Percentiles rank a stretch among this genome's conserved stretches.
These are phyloP conservation scores for Citrus hindsii DNA, from an alignment of 345 rosid genomes.

Conservation along the genomic window DNA sequence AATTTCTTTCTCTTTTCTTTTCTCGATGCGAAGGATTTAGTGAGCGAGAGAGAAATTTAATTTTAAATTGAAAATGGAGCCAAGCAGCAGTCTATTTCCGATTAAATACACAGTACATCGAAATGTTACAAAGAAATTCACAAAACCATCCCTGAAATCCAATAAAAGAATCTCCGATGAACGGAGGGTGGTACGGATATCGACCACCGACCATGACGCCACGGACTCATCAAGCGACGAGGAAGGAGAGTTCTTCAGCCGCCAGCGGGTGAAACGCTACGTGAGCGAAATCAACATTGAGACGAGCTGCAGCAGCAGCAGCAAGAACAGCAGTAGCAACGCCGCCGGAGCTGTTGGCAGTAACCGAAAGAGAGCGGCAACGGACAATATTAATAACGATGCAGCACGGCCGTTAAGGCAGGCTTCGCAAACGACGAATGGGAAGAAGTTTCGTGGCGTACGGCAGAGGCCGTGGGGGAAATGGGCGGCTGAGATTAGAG, in stretches of 20 bases:
- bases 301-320: conserved; percentile 2
- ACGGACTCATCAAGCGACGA: conserved; percentile 95
- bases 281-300: conserved; percentile 71
- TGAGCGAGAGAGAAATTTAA: not conserved
- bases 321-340: not conserved
- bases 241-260: conserved; percentile 33
- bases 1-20: not conserved
- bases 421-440: conserved; percentile 9
- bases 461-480: conserved; percentile 97
- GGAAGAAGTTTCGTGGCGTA: conserved; percentile 82
- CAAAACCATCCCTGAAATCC: conserved; percentile 24
- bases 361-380: conserved; percentile 30
- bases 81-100: conserved; percentile 43
- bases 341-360: not conserved
- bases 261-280: conserved; percentile 64
- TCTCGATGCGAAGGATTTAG: conserved; percentile 17
- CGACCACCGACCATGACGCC: conserved; percentile 68
- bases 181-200: conserved; percentile 48
- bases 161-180: conserved; percentile 12
- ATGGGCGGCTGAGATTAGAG: conserved; percentile 99
- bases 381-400: not conserved
- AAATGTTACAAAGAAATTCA: conserved; percentile 42
- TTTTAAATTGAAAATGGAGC: conserved; percentile 27
- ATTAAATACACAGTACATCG: conserved; percentile 67
- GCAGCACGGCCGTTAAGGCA: conserved; percentile 18